A percentile compares a stretch with the other conserved stretches of the same genome.
Evolutionary conservation across 2,329 filamentous ascomycete genomes (phyloP).

Genomic region (Cladosporium sp.): DNA sequence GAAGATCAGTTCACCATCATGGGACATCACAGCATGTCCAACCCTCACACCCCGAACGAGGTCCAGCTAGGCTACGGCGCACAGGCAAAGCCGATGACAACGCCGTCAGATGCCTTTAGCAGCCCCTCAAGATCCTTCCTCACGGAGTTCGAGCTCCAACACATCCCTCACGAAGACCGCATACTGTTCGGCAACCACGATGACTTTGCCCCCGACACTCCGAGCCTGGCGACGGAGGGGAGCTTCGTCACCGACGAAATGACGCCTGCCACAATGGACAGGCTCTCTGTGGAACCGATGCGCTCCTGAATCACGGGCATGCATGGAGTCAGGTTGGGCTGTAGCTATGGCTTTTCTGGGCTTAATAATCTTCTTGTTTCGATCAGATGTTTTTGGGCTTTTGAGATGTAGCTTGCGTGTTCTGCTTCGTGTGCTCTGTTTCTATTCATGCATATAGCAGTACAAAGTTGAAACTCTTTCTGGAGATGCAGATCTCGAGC

Average conservation of each 20-base stretch:
- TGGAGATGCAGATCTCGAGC: too few relatives aligned
- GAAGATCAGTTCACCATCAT: slow-evolving; percentile 11
- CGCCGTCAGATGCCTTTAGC: slow-evolving; percentile 6
- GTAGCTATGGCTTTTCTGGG: too few relatives aligned
- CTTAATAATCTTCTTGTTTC: not conserved
- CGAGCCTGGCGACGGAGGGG: slow-evolving; percentile 23
- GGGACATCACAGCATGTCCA: slow-evolving; percentile 13
- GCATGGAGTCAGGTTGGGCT: too few relatives aligned
- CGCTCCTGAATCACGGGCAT: not conserved
- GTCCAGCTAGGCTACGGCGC: slow-evolving; percentile 6
- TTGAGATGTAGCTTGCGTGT: not conserved
- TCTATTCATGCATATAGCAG: too few relatives aligned
- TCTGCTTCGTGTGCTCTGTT: not conserved
- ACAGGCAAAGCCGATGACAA: slow-evolving; percentile 14
- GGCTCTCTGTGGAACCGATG: slow-evolving; percentile 4
- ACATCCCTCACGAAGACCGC: slow-evolving; percentile 16
- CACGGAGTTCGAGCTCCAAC: slow-evolving; percentile 14
- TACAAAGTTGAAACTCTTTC: too few relatives aligned
- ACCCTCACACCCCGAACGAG: slow-evolving; percentile 8
- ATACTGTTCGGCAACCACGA: slow-evolving; percentile 18
- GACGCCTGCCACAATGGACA: not conserved
- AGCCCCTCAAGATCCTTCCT: slow-evolving; percentile 12
- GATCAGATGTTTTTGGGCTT: not conserved
- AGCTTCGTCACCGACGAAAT: slow-evolving; percentile 24
- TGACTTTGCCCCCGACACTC: slow-evolving; percentile 23